Conservation (phyloP, 2,329 filamentous ascomycete genomes). For the Xylaria digitata region DNA sequence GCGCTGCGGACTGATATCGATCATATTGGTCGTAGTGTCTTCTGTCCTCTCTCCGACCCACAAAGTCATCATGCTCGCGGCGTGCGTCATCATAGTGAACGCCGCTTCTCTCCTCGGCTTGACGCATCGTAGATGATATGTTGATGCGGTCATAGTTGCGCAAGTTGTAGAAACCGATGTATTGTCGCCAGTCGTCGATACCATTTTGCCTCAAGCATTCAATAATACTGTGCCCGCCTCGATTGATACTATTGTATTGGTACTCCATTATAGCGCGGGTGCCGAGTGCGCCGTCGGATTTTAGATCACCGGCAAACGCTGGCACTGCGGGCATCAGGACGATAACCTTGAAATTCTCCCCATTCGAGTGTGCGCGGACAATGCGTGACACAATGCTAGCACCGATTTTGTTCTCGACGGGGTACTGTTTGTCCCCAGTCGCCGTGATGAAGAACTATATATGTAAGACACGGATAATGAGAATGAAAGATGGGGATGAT, state of each 20-base stretch:
- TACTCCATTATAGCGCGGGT: slow-evolving; percentile 91
- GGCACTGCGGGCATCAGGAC: slow-evolving; percentile 84
- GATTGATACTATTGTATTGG: slow-evolving; percentile 83
- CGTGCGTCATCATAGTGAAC: slow-evolving; percentile 75
- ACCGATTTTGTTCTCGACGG: slow-evolving; percentile 82
- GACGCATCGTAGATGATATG: slow-evolving; percentile 69
- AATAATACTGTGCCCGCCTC: slow-evolving; percentile 81
- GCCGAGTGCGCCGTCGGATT: slow-evolving; percentile 76
- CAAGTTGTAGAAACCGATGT: slow-evolving; percentile 87
- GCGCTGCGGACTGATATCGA: slow-evolving; percentile 78
- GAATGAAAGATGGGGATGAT: no score
- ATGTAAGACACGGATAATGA: slow-evolving; percentile 24
- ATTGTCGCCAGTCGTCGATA: slow-evolving; percentile 73
- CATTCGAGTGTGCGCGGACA: slow-evolving; percentile 72
- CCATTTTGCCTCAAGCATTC: slow-evolving; percentile 74
- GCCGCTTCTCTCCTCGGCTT: slow-evolving; percentile 71
- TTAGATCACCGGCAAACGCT: slow-evolving; percentile 83
- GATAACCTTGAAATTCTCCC: slow-evolving; percentile 78
- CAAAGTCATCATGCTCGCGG: slow-evolving; percentile 69
- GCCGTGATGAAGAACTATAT: slow-evolving; percentile 85
- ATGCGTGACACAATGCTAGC: slow-evolving; percentile 83
- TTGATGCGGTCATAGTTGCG: slow-evolving; percentile 88
- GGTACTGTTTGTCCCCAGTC: slow-evolving; percentile 74
- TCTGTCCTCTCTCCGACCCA: slow-evolving; percentile 53
- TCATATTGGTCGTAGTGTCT: slow-evolving; percentile 69